A percentile compares a stretch with the other conserved stretches of the same genome.
Evolutionary conservation across 2,329 filamentous ascomycete genomes (phyloP).

Genomic region (Botrytis paeoniae): DNA sequence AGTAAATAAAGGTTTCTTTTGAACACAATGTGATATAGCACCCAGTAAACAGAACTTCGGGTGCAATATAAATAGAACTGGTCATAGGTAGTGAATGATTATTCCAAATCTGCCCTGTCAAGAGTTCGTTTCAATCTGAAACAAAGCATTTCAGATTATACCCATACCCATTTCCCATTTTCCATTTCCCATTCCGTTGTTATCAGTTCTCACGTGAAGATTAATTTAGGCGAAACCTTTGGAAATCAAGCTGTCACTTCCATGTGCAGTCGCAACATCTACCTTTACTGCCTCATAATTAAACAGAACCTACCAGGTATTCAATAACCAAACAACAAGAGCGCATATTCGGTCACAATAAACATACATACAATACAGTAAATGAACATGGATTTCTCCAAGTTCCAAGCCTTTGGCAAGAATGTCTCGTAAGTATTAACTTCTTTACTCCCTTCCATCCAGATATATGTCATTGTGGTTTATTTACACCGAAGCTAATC

Average conservation of each 20-base stretch:
- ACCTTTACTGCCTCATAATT: constrained; percentile 17
- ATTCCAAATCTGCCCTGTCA: not conserved
- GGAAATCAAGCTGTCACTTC: constrained; percentile 3
- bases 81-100: not conserved
- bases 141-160: not conserved
- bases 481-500: constrained; percentile 30
- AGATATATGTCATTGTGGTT: constrained; percentile 24
- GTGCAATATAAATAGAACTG: not conserved
- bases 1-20: not conserved
- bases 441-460: constrained; percentile 22
- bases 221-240: constrained; percentile 9
- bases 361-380: not conserved
- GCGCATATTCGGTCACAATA: not conserved
- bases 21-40: not conserved
- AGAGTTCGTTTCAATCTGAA: not conserved
- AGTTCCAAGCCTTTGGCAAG: constrained; percentile 68
- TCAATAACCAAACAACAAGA: not conserved
- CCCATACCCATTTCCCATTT: not conserved
- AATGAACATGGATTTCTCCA: constrained; percentile 54
- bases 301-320: not conserved
- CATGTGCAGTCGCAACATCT: constrained; percentile 18
- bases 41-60: not conserved
- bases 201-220: constrained; percentile 15
- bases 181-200: not conserved
- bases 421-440: constrained; percentile 57